A percentile compares a stretch with the other conserved stretches of the same genome.
These are phyloP conservation scores for Erysimum cheiranthoides DNA, from an alignment of 345 rosid species.

Conservation along the genomic window DNA sequence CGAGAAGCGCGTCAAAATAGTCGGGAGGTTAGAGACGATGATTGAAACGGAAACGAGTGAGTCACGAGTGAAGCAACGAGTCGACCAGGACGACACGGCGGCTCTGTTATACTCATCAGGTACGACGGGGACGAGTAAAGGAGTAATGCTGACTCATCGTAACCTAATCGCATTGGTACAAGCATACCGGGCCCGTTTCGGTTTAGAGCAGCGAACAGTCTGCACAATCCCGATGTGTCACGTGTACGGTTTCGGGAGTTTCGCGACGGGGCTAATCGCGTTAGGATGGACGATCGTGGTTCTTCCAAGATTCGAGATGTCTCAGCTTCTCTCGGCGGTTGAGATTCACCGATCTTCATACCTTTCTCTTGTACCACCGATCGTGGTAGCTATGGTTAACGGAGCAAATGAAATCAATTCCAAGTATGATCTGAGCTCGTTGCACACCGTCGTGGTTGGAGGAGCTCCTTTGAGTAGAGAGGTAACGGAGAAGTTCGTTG, in stretches of 20 bases:
- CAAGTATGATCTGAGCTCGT: constrained; percentile 66
- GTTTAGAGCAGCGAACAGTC: constrained; percentile 56
- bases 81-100: constrained; percentile 76
- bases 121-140: constrained; percentile 89
- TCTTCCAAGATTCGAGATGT: constrained; percentile 73
- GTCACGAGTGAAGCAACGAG: constrained; percentile 60
- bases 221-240: constrained; percentile 97
- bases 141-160: constrained; percentile 76
- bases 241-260: constrained; percentile 74
- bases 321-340: constrained; percentile 69
- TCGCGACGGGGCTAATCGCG: constrained; percentile 68
- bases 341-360: constrained; percentile 59
- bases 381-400: constrained; percentile 66
- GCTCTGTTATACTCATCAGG: constrained; percentile 91
- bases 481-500: constrained; percentile 63
- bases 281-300: constrained; percentile 71
- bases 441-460: constrained; percentile 60
- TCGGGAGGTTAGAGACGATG: constrained; percentile 54
- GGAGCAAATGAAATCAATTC: constrained; percentile 54
- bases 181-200: constrained; percentile 47
- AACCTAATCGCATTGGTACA: constrained; percentile 74
- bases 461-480: constrained; percentile 91
- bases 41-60: constrained; percentile 46
- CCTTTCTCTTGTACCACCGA: constrained; percentile 82
- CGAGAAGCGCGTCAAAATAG: constrained; percentile 41